Evolutionary conservation across 2,329 filamentous ascomycete genomes (phyloP), one percentile per base, ranked within the genome.

Genomic region (Cercospora sp.): DNA sequence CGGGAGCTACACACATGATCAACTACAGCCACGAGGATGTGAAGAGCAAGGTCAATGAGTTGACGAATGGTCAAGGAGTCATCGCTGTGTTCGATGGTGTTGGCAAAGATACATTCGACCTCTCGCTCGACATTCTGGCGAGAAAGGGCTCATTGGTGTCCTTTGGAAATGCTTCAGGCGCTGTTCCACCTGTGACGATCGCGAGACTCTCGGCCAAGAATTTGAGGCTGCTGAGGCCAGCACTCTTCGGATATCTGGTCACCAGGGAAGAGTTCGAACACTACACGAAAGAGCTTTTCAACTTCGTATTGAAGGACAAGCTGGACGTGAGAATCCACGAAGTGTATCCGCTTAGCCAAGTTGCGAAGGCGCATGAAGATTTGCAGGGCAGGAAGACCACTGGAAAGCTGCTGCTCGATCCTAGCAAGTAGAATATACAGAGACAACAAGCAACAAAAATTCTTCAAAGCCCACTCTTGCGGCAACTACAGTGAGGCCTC

Each of bases 71-170:
- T 0, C 82, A 88, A 68, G 94, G 94, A 7, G 89, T 90, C 2
- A 86, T 88, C 71, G 92, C 90, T 9, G 90, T 97, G 30, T 96
- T 93, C 77, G 93, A 97, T 77, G 91, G 91, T 5, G 92, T 97
- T 2, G 94, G 93, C 12, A 92, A 92, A 82, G 85, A 86, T 60
- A 97, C 94, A 0, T 97, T 95, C 81, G 92, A 97, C 73, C 84
- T 87, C 20, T 90, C 90, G 75, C 78, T 97, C 71, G 88, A 93
- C 71, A 86, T 88, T 73, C 84, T 94, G 64, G 91, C 89, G 73
- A 80, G 89, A 71, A 96, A 96, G 82, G 94, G 93, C 5, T 90
- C 85, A 1, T 80, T 97, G 74, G 85, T 93, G 28, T 90, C 88
- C 60, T 96, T 94, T 80, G 93, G 93, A 3, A 96, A 96, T 80